Percentiles rank a stretch among this genome's conserved stretches.
Evolutionary conservation across 2,329 filamentous ascomycete genomes (phyloP).

Genomic region (Camillea tinctor): DNA sequence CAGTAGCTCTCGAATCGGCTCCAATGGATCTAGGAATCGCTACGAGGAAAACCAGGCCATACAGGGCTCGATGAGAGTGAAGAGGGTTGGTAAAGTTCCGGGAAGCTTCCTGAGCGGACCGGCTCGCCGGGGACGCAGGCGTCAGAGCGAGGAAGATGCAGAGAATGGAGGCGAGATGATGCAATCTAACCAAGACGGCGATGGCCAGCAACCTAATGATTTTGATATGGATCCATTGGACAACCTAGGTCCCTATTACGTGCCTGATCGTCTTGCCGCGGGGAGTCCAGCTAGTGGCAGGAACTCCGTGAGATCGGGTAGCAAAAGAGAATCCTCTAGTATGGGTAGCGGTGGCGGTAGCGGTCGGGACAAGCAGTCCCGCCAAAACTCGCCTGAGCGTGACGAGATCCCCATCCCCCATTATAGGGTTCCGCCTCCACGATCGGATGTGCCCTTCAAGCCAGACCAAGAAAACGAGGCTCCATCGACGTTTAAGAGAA

Average conservation of each 20-base stretch:
- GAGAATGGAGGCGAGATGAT: conserved; percentile 45
- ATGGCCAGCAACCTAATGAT: conserved; percentile 38
- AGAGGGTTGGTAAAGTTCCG: conserved; percentile 71
- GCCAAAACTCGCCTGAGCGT: conserved; percentile 30
- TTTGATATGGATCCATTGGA: conserved; percentile 36
- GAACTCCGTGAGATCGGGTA: conserved; percentile 41
- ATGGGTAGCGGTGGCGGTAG: conserved; percentile 30
- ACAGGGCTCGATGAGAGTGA: conserved; percentile 75
- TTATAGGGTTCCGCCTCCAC: conserved; percentile 57
- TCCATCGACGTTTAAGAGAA: conserved; percentile 64
- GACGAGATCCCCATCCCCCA: conserved; percentile 47
- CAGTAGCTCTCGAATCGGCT: conserved; percentile 52
- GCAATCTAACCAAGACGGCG: conserved; percentile 41
- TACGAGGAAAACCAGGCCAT: conserved; percentile 63
- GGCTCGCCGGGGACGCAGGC: conserved; percentile 69
- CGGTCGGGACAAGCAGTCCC: conserved; percentile 7
- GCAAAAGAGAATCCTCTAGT: conserved; percentile 40
- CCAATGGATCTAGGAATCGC: conserved; percentile 49
- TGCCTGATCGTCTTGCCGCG: conserved; percentile 51
- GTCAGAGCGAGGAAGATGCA: conserved; percentile 66
- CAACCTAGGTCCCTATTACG: conserved; percentile 44
- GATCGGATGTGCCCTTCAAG: conserved; percentile 57
- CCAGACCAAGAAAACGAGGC: conserved; percentile 86
- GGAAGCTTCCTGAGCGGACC: conserved; percentile 80
- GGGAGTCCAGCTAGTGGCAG: conserved; percentile 58